Conservation (phyloP, 305 asterid species). For the Fraxinus xanthoxyloides region DNA sequence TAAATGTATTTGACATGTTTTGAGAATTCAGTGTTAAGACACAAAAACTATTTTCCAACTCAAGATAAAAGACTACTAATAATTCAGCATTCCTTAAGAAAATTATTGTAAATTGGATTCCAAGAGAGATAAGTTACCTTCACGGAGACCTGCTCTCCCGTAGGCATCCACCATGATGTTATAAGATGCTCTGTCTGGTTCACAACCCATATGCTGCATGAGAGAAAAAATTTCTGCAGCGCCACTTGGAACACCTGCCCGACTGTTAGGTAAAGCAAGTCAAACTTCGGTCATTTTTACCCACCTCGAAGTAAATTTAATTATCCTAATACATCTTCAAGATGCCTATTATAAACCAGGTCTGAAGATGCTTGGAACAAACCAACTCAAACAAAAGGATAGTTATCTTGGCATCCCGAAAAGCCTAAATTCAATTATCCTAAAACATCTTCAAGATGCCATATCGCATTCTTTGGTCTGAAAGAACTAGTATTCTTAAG, state of each 20-base stretch:
- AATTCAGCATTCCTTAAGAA: neutral
- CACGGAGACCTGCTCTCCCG: constrained; percentile 77
- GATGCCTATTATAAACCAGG: constrained; percentile 5
- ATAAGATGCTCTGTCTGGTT: constrained; percentile 83
- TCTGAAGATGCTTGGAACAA: neutral
- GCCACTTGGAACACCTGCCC: constrained; percentile 78
- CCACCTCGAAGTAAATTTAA: neutral
- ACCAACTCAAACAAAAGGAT: neutral
- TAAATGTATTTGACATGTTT: neutral
- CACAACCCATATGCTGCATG: constrained; percentile 83
- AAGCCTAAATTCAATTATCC: neutral
- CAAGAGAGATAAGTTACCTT: constrained; percentile 37
- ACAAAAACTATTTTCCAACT: neutral
- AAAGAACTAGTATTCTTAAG: neutral
- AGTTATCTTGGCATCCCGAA: neutral
- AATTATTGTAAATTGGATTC: neutral
- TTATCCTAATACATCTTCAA: neutral
- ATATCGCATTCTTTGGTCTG: neutral
- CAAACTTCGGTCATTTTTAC: neutral
- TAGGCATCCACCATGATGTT: constrained; percentile 88
- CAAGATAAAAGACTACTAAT: neutral
- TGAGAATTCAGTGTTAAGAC: neutral
- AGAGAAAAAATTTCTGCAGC: constrained; percentile 87
- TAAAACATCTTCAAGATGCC: neutral
- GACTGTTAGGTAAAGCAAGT: constrained; percentile 41